These are phyloP conservation scores for Sphaerosporella brunnea DNA, from an alignment of 495 filamentous ascomycete species.

Conservation along the genomic window DNA sequence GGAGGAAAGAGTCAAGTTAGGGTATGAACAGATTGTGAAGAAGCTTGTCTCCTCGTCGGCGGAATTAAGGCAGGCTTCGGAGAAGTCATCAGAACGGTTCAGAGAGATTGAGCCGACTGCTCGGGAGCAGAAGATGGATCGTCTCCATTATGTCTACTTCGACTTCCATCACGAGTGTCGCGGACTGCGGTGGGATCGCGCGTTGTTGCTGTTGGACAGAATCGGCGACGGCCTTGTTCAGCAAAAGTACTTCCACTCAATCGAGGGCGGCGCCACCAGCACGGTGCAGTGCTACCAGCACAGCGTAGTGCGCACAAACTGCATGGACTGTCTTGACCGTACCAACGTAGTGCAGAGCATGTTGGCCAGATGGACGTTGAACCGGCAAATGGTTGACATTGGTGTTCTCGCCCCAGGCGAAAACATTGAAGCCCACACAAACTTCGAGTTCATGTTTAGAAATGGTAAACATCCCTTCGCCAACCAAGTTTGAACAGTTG, in stretches of 20 bases:
- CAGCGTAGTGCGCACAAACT: constrained; percentile 86
- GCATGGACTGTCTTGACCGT: constrained; percentile 96
- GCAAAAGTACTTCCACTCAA: constrained; percentile 83
- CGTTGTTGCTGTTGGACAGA: constrained; percentile 66
- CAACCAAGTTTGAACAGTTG: background rate
- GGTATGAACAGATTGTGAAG: constrained; percentile 76
- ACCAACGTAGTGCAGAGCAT: constrained; percentile 96
- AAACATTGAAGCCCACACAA: constrained; percentile 47
- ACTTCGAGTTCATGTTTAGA: constrained; percentile 75
- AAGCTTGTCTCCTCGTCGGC: constrained; percentile 49
- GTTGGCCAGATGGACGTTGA: constrained; percentile 74
- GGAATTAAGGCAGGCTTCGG: constrained; percentile 40
- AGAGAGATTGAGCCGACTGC: constrained; percentile 49
- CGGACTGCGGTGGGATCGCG: constrained; percentile 80
- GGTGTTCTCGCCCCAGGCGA: constrained; percentile 56
- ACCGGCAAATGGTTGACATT: constrained; percentile 66
- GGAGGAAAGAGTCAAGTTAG: constrained; percentile 68
- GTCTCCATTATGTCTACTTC: constrained; percentile 88
- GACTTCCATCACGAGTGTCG: constrained; percentile 97
- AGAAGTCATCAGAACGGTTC: constrained; percentile 61
- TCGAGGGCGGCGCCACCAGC: constrained; percentile 38
- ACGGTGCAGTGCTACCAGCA: constrained; percentile 36
- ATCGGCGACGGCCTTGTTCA: constrained; percentile 49
- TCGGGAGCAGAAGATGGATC: constrained; percentile 48
- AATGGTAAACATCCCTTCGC: constrained; percentile 37